Percentiles rank a stretch among this genome's conserved stretches.
Conservation (phyloP, 768 basidiomycete genomes). For the Boletus patriciae region DNA sequence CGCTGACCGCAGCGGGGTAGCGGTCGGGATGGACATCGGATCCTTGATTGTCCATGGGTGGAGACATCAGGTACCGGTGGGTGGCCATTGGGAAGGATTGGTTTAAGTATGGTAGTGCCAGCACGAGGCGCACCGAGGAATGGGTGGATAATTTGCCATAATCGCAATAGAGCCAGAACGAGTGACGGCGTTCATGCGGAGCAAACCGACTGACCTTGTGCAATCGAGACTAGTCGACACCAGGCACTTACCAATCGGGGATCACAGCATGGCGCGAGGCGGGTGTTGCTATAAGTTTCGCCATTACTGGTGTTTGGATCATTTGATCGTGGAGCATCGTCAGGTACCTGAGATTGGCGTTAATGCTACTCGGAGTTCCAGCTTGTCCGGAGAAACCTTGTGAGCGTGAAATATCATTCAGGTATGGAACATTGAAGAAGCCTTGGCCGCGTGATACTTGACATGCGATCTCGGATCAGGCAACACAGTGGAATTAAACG, state of each 20-base stretch:
- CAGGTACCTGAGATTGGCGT: too few species aligned
- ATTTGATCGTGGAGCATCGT: neutral
- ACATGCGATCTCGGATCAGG: too few species aligned
- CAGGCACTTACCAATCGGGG: neutral
- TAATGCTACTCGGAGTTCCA: too few species aligned
- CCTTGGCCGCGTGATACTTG: too few species aligned
- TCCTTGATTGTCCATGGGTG: slow-evolving; percentile 5
- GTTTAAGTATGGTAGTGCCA: slow-evolving; percentile 1
- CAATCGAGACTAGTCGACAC: neutral
- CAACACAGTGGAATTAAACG: too few species aligned
- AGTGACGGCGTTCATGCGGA: neutral
- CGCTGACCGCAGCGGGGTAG: neutral
- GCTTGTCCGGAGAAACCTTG: neutral
- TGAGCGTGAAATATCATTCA: neutral
- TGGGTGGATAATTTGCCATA: neutral
- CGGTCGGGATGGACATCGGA: neutral
- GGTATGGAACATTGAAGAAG: too few species aligned
- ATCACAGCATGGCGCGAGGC: neutral
- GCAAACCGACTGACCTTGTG: neutral
- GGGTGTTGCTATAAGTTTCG: neutral
- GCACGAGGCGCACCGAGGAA: neutral
- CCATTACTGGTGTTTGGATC: neutral
- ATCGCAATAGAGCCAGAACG: neutral
- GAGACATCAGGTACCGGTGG: neutral
- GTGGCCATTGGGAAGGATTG: neutral